Evolutionary conservation across 2,329 filamentous ascomycete species (phyloP), one percentile per base, ranked within the genome.

Genomic region (Dryadomyces quercivorus): DNA sequence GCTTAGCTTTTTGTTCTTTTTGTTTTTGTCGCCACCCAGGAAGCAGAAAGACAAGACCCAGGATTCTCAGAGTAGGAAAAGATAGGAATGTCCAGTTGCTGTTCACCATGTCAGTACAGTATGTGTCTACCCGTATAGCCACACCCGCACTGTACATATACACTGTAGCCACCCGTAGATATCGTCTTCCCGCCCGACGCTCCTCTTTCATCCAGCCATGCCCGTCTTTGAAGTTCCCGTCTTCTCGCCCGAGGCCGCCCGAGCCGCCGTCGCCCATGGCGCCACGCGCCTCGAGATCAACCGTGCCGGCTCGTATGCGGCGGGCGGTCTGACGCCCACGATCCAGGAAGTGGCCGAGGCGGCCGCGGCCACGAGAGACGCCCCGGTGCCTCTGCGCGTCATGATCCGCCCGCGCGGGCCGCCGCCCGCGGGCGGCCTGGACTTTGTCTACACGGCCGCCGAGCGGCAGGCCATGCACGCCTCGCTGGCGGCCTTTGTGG

Each of bases 221-320:
- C 6, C 18, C 12, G 22, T 18, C 15, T 42, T 56, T 8, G 78
- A 82, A 61, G 68, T 80, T 46, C 76, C 78, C 54, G 71, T 77
- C 60, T 82, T 81, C 64, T 74, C 74, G 44, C 62, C 69, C 22
- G 56, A 59, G 13, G 67, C 69, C 5, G 75, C 72, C 38, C 59
- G 65, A 40, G 57, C 60, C 10, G 74, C 75, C 9, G 65, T 71
- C 45, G 52, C 57, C 22, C 63, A 68, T n/a, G 75, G 75, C 36
- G 75, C 72, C 51, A 64, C 67, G 3, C 74, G 78, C 45, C 65
- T 81, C 50, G 78, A 82, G 62, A 69, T 82, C 60, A 81, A 80
- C 61, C 71, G 70, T 3, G 61, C 65, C 10, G 72, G 69, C 2
- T 80, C 78, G 1, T 81, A 81, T 59, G 55, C 61, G 1, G 63